Base-by-base conservation (phyloP, 148 eudicot genomes). In the Dysphania ambrosioides region DNA sequence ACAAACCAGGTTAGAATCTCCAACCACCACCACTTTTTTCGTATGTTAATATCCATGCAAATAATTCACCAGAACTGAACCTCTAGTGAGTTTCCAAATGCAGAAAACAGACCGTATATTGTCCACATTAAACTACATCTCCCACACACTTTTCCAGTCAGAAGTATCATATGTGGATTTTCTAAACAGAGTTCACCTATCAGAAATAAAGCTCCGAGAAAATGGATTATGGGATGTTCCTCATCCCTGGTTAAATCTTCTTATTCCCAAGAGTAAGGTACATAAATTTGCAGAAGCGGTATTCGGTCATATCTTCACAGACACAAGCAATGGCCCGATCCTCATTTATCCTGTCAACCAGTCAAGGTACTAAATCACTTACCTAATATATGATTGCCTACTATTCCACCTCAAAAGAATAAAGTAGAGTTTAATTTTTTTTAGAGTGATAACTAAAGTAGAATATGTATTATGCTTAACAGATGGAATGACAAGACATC, bases 181-280 rank as follows among this genome's bases (percentile, higher is more conserved):
- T 75, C 84, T 94, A 38, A 86, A 94, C 75, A 87, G 98, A 67
- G 98, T 94, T 44, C 97, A 94, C 74, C 75, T 85, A 29, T 85
- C 96, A 2, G 97, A 90, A 70, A 74, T 83, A 68, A 88, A 90
- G 74, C 93, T 94, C 60, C 74, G 87, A 44, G 90, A 86, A 34
- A 87, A 85, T 55, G 92, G 97, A 57, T 75, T 93, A 59, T 91
- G 98, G 98, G 94, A 93, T 10, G 81, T 91, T 19, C 93, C 97
- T 70, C 98, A 94, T 74, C 98, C 98, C 58, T 94, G 98, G 98
- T 82, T 94, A 65, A 94, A 92, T 83, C 93, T 94, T 80, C 83
- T 94, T 41, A 77, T 94, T 68, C 98, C 98, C 44, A 90, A 76
- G 79, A 87, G 90, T 78, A 83, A 70, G 36, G 85, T 94, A 73